Conservation (phyloP, 768 basidiomycete genomes). For the Cyclocybe cylindracea region DNA sequence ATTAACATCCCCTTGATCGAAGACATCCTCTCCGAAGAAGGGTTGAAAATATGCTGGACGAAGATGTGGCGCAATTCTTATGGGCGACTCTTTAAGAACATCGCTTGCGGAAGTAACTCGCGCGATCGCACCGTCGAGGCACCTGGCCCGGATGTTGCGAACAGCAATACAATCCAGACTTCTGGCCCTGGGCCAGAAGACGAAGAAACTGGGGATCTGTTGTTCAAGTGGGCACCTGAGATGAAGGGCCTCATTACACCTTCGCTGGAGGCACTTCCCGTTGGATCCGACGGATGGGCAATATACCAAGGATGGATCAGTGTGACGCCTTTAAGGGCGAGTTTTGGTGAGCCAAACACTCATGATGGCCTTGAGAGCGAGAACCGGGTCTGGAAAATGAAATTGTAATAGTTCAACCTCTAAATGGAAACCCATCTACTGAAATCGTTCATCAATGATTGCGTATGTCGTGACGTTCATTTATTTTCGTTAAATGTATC, state of each 20-base stretch:
- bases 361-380: constrained; percentile 33
- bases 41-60: constrained; percentile 78
- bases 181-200: constrained; percentile 7
- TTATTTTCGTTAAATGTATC: not conserved
- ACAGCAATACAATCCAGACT: constrained; percentile 16
- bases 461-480: not conserved
- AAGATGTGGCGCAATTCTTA: constrained; percentile 85
- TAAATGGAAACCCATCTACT: too few relatives aligned
- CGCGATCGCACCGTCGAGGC: constrained; percentile 28
- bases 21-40: constrained; percentile 55
- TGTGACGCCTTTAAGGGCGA: constrained; percentile 76
- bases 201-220: constrained; percentile 37
- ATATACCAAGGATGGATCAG: constrained; percentile 68
- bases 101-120: constrained; percentile 22
- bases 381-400: constrained; percentile 55
- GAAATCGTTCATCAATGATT: not conserved
- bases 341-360: constrained; percentile 64
- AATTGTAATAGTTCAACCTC: constrained; percentile 37
- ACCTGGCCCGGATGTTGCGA: constrained; percentile 45
- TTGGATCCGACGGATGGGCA: constrained; percentile 85
- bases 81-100: constrained; percentile 71
- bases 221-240: constrained; percentile 75
- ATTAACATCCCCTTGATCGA: constrained; percentile 87
- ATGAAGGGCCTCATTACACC: constrained; percentile 71
- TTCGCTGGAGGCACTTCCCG: constrained; percentile 54